phyloP scores from a whole-genome alignment of 2,329 filamentous ascomycete species.

The Ascochyta pisi region DNA sequence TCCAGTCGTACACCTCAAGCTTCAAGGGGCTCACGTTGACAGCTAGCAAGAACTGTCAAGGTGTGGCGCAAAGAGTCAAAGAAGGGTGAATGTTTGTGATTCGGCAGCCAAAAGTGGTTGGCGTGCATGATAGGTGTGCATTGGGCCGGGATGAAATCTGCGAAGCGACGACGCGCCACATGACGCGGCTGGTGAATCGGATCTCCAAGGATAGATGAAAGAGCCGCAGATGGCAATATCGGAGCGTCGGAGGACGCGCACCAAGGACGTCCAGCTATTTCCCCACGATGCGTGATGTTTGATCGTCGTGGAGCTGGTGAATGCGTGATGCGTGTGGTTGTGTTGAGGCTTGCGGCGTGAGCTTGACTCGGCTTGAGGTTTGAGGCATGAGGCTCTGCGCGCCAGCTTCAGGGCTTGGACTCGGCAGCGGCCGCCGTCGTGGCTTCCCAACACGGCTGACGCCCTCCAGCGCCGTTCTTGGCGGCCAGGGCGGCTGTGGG shows the following conservation, averaged over 20 bases:
- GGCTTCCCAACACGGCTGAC: not conserved
- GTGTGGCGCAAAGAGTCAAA: conserved; percentile 11
- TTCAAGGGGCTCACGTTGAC: not conserved
- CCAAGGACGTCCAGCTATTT: conserved; percentile 4
- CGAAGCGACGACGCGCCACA: conserved; percentile 9
- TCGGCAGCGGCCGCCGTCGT: conserved; percentile 9
- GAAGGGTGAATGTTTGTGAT: conserved; percentile 1
- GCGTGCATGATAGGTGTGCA: conserved; percentile 9
- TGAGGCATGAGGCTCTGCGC: conserved; percentile 14
- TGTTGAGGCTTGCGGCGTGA: not conserved
- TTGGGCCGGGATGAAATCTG: conserved; percentile 9
- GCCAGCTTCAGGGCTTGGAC: conserved; percentile 2
- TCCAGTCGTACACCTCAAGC: conserved; percentile 1
- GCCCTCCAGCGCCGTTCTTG: not conserved
- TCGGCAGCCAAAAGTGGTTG: conserved; percentile 2
- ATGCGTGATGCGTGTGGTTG: not conserved
- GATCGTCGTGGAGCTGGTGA: conserved; percentile 10
- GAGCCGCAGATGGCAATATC: conserved; percentile 17
- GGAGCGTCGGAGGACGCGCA: conserved; percentile 11
- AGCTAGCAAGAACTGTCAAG: not conserved
- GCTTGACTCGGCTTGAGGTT: not conserved
- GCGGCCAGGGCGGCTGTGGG: conserved; percentile 4
- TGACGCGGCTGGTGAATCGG: conserved; percentile 8
- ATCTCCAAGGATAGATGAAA: conserved; percentile 16
- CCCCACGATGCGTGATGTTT: conserved; percentile 16